phyloP scores from a whole-genome alignment of 129 eudicot species.

The Helianthus tuberosus region DNA sequence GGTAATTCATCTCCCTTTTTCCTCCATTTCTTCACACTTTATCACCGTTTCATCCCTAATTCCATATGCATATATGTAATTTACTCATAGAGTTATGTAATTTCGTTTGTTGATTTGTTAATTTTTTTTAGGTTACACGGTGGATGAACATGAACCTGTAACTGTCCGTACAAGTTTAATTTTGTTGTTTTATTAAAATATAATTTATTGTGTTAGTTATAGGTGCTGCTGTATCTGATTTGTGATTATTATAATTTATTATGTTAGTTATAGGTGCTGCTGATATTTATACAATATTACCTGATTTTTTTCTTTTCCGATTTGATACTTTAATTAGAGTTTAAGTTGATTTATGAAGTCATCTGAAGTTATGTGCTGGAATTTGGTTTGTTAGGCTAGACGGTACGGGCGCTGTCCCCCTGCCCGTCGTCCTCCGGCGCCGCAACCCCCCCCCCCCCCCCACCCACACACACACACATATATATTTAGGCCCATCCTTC shows the following conservation, averaged over 20 bases:
- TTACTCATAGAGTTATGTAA: background rate
- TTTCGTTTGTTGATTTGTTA: background rate
- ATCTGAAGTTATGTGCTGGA: slow-evolving; percentile 12
- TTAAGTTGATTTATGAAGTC: slow-evolving; percentile 8
- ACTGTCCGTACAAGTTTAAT: background rate
- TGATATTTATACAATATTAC: background rate
- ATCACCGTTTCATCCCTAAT: background rate
- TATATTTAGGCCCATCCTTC: no score
- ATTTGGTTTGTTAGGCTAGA: background rate
- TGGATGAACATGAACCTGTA: background rate
- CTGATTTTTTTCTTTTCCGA: slow-evolving; percentile 1
- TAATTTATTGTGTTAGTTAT: background rate
- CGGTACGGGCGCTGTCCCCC: no score
- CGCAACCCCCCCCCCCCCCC: no score
- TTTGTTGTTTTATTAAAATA: background rate
- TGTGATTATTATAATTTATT: background rate
- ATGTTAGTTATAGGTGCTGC: background rate
- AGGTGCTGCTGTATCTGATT: slow-evolving; percentile 12
- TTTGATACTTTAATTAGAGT: slow-evolving; percentile 14
- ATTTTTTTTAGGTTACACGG: background rate
- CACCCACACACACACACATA: no score
- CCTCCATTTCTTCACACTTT: background rate
- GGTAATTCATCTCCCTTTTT: background rate
- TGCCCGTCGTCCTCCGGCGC: no score
- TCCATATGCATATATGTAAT: background rate